phyloP scores from a whole-genome alignment of 805 yeast species.

The Hanseniaspora singularis region DNA sequence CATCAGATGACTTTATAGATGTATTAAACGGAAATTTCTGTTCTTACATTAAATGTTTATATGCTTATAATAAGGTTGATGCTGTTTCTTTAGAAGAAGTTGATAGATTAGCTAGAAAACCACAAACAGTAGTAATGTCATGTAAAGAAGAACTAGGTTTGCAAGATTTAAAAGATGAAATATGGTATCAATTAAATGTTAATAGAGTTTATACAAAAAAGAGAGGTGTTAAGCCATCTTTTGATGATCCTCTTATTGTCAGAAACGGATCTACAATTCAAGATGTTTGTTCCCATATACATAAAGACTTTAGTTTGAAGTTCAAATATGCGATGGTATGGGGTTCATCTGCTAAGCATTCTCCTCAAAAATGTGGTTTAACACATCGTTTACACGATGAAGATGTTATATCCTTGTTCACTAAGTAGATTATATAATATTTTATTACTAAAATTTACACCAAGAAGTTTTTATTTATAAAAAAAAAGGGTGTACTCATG shows the following conservation, averaged over 20 bases:
- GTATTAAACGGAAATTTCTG: conserved; percentile 78
- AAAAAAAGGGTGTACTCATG: too few species aligned
- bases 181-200: conserved; percentile 78
- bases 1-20: conserved; percentile 89
- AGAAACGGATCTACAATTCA: conserved; percentile 67
- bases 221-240: conserved; percentile 71
- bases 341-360: conserved; percentile 91
- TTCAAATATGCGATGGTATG: conserved; percentile 92
- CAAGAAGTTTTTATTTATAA: neutral
- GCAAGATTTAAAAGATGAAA: conserved; percentile 78
- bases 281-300: conserved; percentile 83
- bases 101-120: conserved; percentile 81
- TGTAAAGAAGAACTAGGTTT: conserved; percentile 82
- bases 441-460: neutral
- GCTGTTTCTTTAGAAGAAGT: conserved; percentile 91
- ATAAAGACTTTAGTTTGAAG: conserved; percentile 80
- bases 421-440: conserved; percentile 40
- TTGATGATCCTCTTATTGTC: conserved; percentile 83
- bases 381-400: conserved; percentile 76
- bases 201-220: conserved; percentile 78
- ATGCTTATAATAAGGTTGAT: conserved; percentile 90
- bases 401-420: conserved; percentile 83
- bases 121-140: conserved; percentile 86
- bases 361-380: conserved; percentile 93
- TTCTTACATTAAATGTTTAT: conserved; percentile 79